Percentiles rank a stretch among this genome's conserved stretches.
phyloP scores from a whole-genome alignment of 1,139 yeast species.

The Tardiomyces blankii region DNA sequence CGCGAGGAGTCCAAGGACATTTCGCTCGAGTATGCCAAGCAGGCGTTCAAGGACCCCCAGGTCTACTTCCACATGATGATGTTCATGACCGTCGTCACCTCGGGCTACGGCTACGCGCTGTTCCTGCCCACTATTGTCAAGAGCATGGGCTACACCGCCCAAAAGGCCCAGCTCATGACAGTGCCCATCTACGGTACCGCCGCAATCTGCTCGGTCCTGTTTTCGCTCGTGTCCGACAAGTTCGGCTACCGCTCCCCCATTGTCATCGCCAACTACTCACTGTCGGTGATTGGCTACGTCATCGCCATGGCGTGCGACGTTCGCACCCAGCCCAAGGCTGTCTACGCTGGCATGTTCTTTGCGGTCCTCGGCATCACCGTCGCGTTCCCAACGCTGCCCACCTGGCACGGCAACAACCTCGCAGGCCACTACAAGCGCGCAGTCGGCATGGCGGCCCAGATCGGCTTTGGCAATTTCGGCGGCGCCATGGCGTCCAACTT shows the following conservation, averaged over 20 bases:
- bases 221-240: conserved; percentile 33
- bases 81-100: conserved; percentile 34
- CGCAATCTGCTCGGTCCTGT: conserved; percentile 28
- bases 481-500: conserved; percentile 36
- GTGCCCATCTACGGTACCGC: conserved; percentile 39
- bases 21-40: background rate
- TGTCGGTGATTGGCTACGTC: conserved; percentile 19
- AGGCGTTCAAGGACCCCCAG: conserved; percentile 28
- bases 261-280: conserved; percentile 8
- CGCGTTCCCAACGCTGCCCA: conserved; percentile 29
- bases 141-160: conserved; percentile 36
- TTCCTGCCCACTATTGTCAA: conserved; percentile 37
- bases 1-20: background rate
- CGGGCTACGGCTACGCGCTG: conserved; percentile 37
- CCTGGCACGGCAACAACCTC: conserved; percentile 32
- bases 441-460: conserved; percentile 32
- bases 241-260: conserved; percentile 15
- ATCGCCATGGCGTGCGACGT: conserved; percentile 29
- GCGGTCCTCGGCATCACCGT: conserved; percentile 33
- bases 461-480: conserved; percentile 32
- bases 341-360: conserved; percentile 30
- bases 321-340: conserved; percentile 7
- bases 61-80: conserved; percentile 34
- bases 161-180: conserved; percentile 35
- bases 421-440: conserved; percentile 34